These are phyloP conservation scores for Wickerhamiella australiensis DNA, from an alignment of 805 yeast species.

Conservation along the genomic window DNA sequence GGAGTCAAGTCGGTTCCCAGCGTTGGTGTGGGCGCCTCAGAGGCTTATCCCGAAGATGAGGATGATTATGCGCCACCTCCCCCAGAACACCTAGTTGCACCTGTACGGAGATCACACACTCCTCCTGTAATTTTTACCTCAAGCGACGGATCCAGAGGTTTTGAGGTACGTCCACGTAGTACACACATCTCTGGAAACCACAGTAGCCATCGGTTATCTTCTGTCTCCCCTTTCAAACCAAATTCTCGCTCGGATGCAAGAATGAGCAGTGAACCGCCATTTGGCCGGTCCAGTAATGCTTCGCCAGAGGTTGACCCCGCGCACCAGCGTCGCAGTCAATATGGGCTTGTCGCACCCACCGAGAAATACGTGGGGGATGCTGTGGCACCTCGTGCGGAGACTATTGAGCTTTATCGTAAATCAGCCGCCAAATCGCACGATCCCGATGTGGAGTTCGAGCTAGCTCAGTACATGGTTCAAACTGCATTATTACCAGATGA, in stretches of 20 bases:
- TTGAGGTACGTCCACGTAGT: conserved; percentile 4
- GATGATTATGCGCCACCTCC: neutral
- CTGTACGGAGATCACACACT: neutral
- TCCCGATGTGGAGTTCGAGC: conserved; percentile 76
- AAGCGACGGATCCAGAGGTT: conserved; percentile 2
- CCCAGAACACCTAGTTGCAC: neutral
- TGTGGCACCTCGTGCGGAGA: conserved; percentile 62
- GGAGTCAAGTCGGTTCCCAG: neutral
- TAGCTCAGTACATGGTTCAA: conserved; percentile 81
- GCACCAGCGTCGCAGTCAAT: neutral
- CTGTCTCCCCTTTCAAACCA: neutral
- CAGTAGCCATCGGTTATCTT: neutral
- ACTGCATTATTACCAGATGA: conserved; percentile 45
- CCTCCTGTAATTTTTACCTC: neutral
- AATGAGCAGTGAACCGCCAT: neutral
- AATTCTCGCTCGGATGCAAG: neutral
- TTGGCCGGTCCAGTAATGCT: neutral
- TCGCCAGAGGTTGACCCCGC: neutral
- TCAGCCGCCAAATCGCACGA: conserved; percentile 79
- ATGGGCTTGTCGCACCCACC: conserved; percentile 5
- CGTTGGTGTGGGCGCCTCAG: neutral
- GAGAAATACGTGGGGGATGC: conserved; percentile 15
- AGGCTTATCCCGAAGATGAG: neutral
- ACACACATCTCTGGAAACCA: neutral
- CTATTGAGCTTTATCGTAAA: conserved; percentile 74